These are phyloP conservation scores for Calonectria pseudoreteaudii DNA, from an alignment of 2,329 filamentous ascomycete species.

Conservation along the genomic window DNA sequence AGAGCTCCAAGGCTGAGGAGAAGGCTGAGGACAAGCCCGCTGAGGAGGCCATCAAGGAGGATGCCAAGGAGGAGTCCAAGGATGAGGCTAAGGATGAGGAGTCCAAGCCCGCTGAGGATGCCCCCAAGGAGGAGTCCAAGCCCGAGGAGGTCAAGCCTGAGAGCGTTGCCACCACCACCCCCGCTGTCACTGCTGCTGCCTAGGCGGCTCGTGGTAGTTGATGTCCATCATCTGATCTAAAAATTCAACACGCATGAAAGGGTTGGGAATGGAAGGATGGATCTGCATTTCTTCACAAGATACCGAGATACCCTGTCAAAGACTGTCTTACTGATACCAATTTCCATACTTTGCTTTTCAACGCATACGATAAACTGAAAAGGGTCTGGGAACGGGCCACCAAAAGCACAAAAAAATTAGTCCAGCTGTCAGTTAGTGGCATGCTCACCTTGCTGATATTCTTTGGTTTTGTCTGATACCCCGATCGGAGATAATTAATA, in stretches of 20 bases:
- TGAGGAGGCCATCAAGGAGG: conserved; percentile 50
- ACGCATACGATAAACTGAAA: conserved; percentile 33
- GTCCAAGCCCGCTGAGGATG: conserved; percentile 52
- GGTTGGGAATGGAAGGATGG: conserved; percentile 61
- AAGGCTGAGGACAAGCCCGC: conserved; percentile 52
- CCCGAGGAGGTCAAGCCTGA: conserved; percentile 55
- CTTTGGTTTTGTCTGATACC: conserved; percentile 55
- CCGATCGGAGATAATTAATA: conserved; percentile 56
- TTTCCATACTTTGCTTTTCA: conserved; percentile 49
- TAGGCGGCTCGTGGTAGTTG: conserved; percentile 51
- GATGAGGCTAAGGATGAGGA: conserved; percentile 52
- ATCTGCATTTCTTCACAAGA: conserved; percentile 66
- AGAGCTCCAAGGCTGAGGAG: conserved; percentile 58
- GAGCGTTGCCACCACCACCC: conserved; percentile 53
- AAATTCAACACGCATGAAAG: conserved; percentile 50
- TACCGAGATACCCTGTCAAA: conserved; percentile 67
- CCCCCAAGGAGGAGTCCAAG: conserved; percentile 51
- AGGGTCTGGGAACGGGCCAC: conserved; percentile 31
- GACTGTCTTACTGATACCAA: conserved; percentile 60
- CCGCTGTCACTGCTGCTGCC: conserved; percentile 64
- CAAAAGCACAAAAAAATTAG: conserved; percentile 41
- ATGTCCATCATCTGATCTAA: conserved; percentile 42
- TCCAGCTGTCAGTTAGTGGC: conserved; percentile 32
- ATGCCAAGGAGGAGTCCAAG: conserved; percentile 42
- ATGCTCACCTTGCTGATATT: conserved; percentile 42